These are phyloP conservation scores for Sordaria brevicollis DNA, from an alignment of 495 filamentous ascomycete genomes.

Conservation along the genomic window DNA sequence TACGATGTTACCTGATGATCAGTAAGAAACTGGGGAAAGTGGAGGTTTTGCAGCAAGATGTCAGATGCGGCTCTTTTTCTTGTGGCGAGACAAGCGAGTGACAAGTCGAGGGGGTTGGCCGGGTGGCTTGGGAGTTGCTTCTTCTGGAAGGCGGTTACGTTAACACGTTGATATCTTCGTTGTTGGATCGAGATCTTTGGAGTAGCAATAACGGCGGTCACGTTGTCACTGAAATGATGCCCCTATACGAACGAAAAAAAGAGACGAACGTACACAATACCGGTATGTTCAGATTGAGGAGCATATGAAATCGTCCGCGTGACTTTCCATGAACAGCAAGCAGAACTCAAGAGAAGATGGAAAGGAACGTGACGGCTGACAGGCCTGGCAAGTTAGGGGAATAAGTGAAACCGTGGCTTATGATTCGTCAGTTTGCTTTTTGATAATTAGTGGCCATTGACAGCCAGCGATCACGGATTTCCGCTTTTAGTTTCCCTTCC, in stretches of 20 bases:
- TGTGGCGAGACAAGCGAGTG: neutral
- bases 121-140: neutral
- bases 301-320: neutral
- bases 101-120: neutral
- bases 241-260: neutral
- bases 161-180: neutral
- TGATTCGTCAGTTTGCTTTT: neutral
- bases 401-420: neutral
- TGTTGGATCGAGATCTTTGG: neutral
- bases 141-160: neutral
- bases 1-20: neutral
- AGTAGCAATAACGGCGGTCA: neutral
- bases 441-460: no score
- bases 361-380: neutral
- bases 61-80: neutral
- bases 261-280: neutral
- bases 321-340: neutral
- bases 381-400: neutral
- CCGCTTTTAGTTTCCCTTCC: neutral
- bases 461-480: neutral
- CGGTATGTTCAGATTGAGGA: neutral
- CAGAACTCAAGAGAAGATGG: neutral
- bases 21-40: neutral
- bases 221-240: neutral
- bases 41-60: neutral